These are phyloP conservation scores for Oryza punctata DNA, from an alignment of 176 grass and related monocot species.

Conservation along the genomic window DNA sequence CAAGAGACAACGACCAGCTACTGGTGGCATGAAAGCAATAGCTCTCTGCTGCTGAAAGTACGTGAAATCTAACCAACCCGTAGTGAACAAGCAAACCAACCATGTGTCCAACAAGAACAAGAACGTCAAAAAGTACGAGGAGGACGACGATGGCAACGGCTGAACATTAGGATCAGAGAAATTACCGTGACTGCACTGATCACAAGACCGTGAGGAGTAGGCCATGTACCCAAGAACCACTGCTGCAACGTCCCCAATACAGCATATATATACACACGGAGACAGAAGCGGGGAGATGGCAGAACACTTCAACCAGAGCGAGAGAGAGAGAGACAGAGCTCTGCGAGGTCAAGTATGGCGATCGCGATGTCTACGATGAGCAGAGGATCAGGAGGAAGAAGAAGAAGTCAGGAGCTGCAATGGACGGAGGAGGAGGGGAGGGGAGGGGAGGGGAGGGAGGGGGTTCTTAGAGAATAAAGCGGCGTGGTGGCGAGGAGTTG, in stretches of 20 bases:
- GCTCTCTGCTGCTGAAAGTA: neutral
- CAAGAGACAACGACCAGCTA: constrained; percentile 4
- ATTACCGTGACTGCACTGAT: constrained; percentile 29
- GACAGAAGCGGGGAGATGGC: neutral
- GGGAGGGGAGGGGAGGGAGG: neutral
- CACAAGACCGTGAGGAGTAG: constrained; percentile 23
- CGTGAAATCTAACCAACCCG: constrained; percentile 14
- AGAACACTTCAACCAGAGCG: neutral
- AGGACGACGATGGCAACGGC: neutral
- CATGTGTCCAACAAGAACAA: neutral
- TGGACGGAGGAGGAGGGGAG: constrained; percentile 30
- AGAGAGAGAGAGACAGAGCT: constrained; percentile 29
- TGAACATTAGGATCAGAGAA: neutral
- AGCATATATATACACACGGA: constrained; percentile 29
- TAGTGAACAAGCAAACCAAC: neutral
- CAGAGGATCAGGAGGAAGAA: neutral
- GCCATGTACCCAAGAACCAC: constrained; percentile 41
- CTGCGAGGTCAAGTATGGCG: constrained; percentile 28
- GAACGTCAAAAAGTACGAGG: neutral
- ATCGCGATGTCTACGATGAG: constrained; percentile 35
- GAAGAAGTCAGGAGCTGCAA: constrained; percentile 16
- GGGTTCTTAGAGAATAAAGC: constrained; percentile 59
- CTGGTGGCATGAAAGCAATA: neutral
- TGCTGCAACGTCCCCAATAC: constrained; percentile 5
- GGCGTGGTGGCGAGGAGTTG: constrained; percentile 31